A percentile compares a stretch with the other conserved stretches of the same genome.
Evolutionary conservation across 306 rosid species (phyloP).

Genomic region (Corylus americana): DNA sequence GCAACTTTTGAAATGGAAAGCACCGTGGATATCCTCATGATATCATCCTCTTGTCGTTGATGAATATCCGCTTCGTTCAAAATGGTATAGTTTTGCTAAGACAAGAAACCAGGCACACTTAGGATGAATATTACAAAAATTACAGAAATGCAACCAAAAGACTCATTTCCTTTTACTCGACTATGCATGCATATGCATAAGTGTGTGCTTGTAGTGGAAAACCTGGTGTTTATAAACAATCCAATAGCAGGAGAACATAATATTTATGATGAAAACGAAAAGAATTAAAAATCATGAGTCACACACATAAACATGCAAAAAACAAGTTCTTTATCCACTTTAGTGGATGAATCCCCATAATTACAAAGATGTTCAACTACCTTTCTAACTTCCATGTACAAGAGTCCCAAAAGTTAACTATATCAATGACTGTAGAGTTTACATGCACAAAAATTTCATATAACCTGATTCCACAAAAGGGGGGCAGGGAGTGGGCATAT

Average conservation of each 20-base stretch:
- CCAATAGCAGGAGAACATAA: neutral
- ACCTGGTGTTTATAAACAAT: neutral
- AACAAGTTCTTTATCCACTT: neutral
- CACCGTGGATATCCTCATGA: constrained; percentile 54
- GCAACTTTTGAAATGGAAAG: constrained; percentile 57
- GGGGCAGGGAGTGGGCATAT: neutral
- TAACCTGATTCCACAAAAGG: neutral
- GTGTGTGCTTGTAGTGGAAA: neutral
- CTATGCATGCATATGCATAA: neutral
- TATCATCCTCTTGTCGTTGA: constrained; percentile 63
- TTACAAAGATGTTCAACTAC: neutral
- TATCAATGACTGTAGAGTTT: neutral
- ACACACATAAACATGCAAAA: too few species aligned
- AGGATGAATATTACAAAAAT: neutral
- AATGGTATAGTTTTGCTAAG: constrained; percentile 57
- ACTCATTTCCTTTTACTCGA: neutral
- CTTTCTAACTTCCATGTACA: neutral
- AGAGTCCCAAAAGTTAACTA: neutral
- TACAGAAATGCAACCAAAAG: neutral
- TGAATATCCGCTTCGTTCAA: constrained; percentile 58
- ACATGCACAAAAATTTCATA: neutral
- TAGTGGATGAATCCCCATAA: neutral
- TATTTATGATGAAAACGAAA: neutral
- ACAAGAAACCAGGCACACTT: constrained; percentile 13
- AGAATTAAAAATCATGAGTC: neutral